A percentile compares a stretch with the other conserved stretches of the same genome.
These are phyloP conservation scores for Albifimbria verrucaria DNA, from an alignment of 2,329 filamentous ascomycete genomes.

Conservation along the genomic window DNA sequence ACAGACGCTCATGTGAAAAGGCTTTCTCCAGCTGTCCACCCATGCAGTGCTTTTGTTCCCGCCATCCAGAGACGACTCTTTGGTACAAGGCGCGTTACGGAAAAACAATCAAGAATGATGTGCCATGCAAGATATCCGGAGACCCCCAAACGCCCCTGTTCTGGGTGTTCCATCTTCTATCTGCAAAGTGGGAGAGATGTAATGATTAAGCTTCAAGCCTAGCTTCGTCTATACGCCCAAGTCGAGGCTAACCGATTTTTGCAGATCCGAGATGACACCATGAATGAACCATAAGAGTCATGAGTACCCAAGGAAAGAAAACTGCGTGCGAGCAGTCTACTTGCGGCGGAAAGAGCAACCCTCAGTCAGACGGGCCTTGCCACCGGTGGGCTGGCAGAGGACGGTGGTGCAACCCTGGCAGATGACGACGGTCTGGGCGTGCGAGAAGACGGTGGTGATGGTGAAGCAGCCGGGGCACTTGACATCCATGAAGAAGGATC, in stretches of 20 bases:
- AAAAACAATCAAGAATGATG: constrained; percentile 46
- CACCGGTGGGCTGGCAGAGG: constrained; percentile 98
- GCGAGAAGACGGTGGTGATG: constrained; percentile 99
- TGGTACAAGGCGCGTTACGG: constrained; percentile 42
- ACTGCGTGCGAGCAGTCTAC: constrained; percentile 64
- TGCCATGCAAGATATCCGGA: constrained; percentile 79
- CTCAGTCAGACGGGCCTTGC: constrained; percentile 98
- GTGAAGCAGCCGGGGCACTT: constrained; percentile 99
- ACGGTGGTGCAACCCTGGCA: constrained; percentile 99
- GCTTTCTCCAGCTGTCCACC: constrained; percentile 57
- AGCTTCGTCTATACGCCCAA: constrained; percentile 46
- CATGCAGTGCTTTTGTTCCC: constrained; percentile 47
- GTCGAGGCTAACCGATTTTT: constrained; percentile 47
- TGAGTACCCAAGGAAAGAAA: constrained; percentile 47
- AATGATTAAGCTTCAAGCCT: constrained; percentile 41
- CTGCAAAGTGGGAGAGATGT: constrained; percentile 48
- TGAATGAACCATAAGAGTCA: constrained; percentile 47
- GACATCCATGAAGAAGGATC: constrained; percentile 99
- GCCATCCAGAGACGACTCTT: constrained; percentile 39
- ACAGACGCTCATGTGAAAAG: constrained; percentile 55
- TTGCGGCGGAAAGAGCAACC: constrained; percentile 99
- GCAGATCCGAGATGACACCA: constrained; percentile 58
- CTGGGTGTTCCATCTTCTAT: constrained; percentile 69
- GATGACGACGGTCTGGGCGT: constrained; percentile 99
- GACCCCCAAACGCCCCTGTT: constrained; percentile 68